Base-by-base conservation (phyloP, 139 green algal species). In the Closterium sp. region DNA sequence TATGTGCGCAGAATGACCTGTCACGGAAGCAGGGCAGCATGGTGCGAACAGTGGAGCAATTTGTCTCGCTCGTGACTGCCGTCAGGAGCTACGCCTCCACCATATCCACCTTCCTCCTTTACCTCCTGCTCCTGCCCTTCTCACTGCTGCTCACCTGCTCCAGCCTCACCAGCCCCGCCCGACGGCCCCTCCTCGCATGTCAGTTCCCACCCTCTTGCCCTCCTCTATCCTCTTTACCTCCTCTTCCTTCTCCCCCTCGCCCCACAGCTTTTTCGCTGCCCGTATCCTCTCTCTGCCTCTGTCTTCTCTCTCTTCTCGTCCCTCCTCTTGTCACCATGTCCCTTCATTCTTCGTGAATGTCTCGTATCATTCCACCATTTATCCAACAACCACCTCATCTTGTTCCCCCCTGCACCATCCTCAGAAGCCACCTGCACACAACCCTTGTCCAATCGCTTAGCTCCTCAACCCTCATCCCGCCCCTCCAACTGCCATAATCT, bases 101-200 rank as follows among this genome's bases (percentile, higher is more conserved):
- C 62, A 79, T 79, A 79, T 79, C 62, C 62, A 79, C 62, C 62
- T 79, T 79, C 62, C 62, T 79, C 17, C 62, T 79, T 13, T 79
- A 79, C 17, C 62, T 79, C 62, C 62, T 79, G 17, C 62, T 79
- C 62, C 17, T 24, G 21, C 85, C 85, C 11, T 21, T 87, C n/a
- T 30, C 85, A 21, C 85, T 87, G 85, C 85, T 87, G 85, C 85
- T 79, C 62, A 79, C 85, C n/a, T 87, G 85, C 28, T 87, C n/a
- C 85, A 87, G n/a, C n/a, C 28, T 30, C 85, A 87, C n/a, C n/a
- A 29, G 11, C 85, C 27, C 9, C 1, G n/a, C 85, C 85, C 21
- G n/a, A 3, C 85, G n/a, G n/a, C 85, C 85, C 85, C 28, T 31
- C 85, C 85, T 87, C 85, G 10, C 85, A 32, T 27, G n/a, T 32